Evolutionary conservation across 345 rosid species (phyloP).

Genomic region (Cardamine chenopodiifolia): DNA sequence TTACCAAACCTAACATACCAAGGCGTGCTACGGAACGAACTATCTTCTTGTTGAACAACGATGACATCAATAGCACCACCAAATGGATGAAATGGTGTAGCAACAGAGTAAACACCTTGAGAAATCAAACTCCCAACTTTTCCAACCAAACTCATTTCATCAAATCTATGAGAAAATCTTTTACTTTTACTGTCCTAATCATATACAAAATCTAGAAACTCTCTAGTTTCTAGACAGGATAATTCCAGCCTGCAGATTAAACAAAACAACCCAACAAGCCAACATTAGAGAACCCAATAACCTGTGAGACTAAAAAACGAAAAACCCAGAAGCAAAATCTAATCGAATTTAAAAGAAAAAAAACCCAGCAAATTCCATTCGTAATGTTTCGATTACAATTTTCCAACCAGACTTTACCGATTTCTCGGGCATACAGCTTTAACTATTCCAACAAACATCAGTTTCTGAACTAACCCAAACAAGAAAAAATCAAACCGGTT

Average conservation of each 20-base stretch:
- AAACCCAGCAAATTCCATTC: conserved; percentile 1
- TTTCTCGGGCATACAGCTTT: conserved; percentile 28
- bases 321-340: background rate
- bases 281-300: conserved; percentile 27
- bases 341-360: background rate
- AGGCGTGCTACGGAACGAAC: conserved; percentile 78
- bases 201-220: conserved; percentile 16
- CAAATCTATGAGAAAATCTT: conserved; percentile 3
- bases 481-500: conserved; percentile 18
- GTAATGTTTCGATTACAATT: conserved; percentile 22
- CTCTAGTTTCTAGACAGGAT: conserved; percentile 1
- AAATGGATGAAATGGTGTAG: conserved; percentile 94
- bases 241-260: conserved; percentile 33
- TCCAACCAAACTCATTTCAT: conserved; percentile 84
- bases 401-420: conserved; percentile 19
- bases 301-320: background rate
- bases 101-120: conserved; percentile 87
- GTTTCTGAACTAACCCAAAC: conserved; percentile 18
- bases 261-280: conserved; percentile 36
- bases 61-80: conserved; percentile 97
- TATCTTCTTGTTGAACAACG: conserved; percentile 87
- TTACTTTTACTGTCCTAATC: conserved; percentile 21
- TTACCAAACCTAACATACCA: conserved; percentile 96
- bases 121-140: conserved; percentile 84
- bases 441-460: conserved; percentile 13